Base-by-base conservation (phyloP, 306 rosid genomes). In the Casuarina equisetifolia region DNA sequence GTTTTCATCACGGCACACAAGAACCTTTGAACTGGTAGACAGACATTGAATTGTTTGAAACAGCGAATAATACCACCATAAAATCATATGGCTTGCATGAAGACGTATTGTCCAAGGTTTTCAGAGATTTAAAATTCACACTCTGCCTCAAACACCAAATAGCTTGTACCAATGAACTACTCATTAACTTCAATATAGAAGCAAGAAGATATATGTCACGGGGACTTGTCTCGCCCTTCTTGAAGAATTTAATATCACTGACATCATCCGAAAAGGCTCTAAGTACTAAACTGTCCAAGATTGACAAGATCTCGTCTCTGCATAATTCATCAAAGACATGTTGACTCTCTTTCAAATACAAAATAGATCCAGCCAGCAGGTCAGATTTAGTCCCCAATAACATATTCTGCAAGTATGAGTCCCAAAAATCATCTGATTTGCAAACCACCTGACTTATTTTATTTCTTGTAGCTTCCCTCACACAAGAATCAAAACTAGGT, bases 181-280 rank as follows among this genome's bases (percentile, higher is more conserved):
- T 86, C 91, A 91, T 88, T 81, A 95, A 80, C 91, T 88, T 95
- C 88, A 95, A 85, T 68, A 89, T 73, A 50, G 97, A 89, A 52
- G 88, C 86, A 74, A 95, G 90, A 85, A 94, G 91, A 79, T 55
- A 92, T 39, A 87, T 58, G 83, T 95, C 95, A 79, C 85, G 73
- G 7, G 85, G 76, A 75, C 80, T 83, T 39, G 84, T 74, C 77
- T 78, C 62, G 62, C 86, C 79, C 64, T 69, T 76, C 84, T 70
- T 55, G 79, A 13, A 68, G 43, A 82, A 43, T 44, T 61, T 43
- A 38, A 73, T 82, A 64, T 73, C 84, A 77, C 77, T 39, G 50
- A 76, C 82, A 84, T 78, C 82, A 58, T 64, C 89, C 42, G 84
- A 82, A 72, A 81, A 84, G 43, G 86, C 82, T 66, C 73, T 76